Evolutionary conservation across 495 filamentous ascomycete genomes (phyloP).

Genomic region (Podospora comata): DNA sequence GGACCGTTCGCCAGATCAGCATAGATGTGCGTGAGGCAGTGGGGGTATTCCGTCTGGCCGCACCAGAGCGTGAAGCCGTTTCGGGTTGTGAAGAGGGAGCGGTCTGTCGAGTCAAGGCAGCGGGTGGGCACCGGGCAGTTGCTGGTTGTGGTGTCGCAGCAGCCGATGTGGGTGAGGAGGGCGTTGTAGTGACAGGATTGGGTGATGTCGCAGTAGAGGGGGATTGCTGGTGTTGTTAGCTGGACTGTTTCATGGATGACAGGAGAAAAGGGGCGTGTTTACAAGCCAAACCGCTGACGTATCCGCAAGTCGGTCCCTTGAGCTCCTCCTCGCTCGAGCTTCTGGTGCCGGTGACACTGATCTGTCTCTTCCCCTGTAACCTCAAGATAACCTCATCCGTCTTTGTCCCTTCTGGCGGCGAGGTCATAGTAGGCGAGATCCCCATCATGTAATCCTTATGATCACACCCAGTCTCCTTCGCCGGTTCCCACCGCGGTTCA

Average conservation of each 20-base stretch:
- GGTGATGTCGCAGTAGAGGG: constrained; percentile 26
- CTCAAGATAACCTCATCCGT: background rate
- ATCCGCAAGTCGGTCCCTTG: constrained; percentile 24
- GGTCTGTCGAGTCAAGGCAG: constrained; percentile 25
- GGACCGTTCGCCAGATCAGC: constrained; percentile 3
- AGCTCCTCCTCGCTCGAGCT: background rate
- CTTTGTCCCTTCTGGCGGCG: background rate
- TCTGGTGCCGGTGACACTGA: background rate
- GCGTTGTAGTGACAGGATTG: constrained; percentile 26
- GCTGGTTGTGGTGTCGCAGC: constrained; percentile 25
- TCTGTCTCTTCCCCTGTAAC: background rate
- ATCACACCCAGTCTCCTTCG: constrained; percentile 22
- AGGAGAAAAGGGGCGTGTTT: background rate
- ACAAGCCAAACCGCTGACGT: constrained; percentile 23
- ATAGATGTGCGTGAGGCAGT: constrained; percentile 31
- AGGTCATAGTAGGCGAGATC: constrained; percentile 13
- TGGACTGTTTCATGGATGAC: background rate
- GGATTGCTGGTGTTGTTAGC: background rate
- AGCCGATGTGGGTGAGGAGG: constrained; percentile 25
- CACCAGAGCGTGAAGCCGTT: constrained; percentile 30
- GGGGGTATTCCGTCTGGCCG: constrained; percentile 23
- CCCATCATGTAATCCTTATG: constrained; percentile 23
- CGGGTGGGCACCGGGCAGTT: constrained; percentile 24
- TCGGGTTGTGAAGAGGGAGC: constrained; percentile 18
- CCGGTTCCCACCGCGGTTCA: constrained; percentile 17